phyloP scores from a whole-genome alignment of 2,329 filamentous ascomycete species.

The Botrytis sinoallii region DNA sequence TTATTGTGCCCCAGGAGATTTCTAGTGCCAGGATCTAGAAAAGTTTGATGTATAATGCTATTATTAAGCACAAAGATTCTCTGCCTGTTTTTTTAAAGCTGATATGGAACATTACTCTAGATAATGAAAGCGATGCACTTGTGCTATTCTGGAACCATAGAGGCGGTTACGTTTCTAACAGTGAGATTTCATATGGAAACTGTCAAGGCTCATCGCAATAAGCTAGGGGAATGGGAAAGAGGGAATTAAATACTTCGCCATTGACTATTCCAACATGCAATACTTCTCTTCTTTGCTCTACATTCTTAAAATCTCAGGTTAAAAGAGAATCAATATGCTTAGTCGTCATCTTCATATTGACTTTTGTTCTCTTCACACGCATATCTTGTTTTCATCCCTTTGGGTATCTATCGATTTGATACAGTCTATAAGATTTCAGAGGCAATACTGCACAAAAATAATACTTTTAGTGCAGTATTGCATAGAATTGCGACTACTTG shows the following conservation, averaged over 20 bases:
- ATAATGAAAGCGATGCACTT: neutral
- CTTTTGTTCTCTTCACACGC: constrained; percentile 38
- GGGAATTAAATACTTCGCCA: constrained; percentile 37
- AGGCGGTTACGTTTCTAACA: constrained; percentile 43
- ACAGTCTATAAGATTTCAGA: constrained; percentile 50
- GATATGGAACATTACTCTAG: neutral
- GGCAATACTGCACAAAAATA: constrained; percentile 26
- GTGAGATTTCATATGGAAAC: constrained; percentile 40
- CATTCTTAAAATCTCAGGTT: constrained; percentile 39
- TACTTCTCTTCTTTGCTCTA: constrained; percentile 47
- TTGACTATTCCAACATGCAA: constrained; percentile 49
- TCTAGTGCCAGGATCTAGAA: neutral
- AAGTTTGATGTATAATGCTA: neutral
- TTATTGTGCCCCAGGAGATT: neutral
- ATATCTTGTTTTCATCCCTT: constrained; percentile 52
- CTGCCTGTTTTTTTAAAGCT: neutral
- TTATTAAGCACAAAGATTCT: neutral
- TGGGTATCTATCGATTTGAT: constrained; percentile 52
- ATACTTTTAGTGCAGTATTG: constrained; percentile 10
- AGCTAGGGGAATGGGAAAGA: constrained; percentile 33
- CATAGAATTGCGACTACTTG: constrained; percentile 20
- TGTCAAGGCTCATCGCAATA: constrained; percentile 40
- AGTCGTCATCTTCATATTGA: neutral
- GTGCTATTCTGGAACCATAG: constrained; percentile 32
- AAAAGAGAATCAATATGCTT: too few relatives aligned